Base-by-base conservation (phyloP, 805 yeast species). In the Sugiyamaella mastotermitis region DNA sequence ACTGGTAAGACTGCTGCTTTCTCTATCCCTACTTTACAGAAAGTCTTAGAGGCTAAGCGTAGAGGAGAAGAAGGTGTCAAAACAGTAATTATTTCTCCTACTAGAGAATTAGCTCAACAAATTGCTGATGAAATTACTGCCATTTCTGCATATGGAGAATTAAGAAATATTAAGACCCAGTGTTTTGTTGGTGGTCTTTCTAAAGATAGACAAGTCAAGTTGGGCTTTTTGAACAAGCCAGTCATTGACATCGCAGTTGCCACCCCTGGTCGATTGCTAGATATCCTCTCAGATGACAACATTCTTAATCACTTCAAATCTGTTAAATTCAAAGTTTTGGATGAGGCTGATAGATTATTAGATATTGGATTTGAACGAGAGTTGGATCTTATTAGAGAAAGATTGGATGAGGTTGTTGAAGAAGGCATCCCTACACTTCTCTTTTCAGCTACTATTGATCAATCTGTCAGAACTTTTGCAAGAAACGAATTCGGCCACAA, bases 1-100 rank as follows among this genome's bases (percentile, higher is more conserved):
- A 87, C 97, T 2, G 97, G 97, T 53, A 87, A 87, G 59, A 87
- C 97, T 0, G 76, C 83, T 46, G 94, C 96, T 0, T 87, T 85
- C 58, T 80, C 88, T 43, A 66, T 88, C 30, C 96, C 96, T 2
- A 64, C 83, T 9, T 63, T 85, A 32, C 82, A 85, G 54, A 71
- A 74, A 32, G 61, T 71, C 42, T 47, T 65, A 53, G 61, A 64
- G 54, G 47, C 64, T 48, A 52, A 51, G 41, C 56, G 52, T 39
- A 50, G 48, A 9, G 60, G 56, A 13, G 53, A 57, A 4, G 57
- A 64, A 29, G 58, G 61, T 42, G 80, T 76, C 14, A 66, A 72
- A 47, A 69, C 86, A 22, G 71, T 88, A 41, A 74, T 87, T 17
- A 72, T 87, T 39, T 81, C 90, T 2, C 97, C 97, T 33, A 87